phyloP scores from a whole-genome alignment of 441 rosid species.

The Jatropha podagrica region DNA sequence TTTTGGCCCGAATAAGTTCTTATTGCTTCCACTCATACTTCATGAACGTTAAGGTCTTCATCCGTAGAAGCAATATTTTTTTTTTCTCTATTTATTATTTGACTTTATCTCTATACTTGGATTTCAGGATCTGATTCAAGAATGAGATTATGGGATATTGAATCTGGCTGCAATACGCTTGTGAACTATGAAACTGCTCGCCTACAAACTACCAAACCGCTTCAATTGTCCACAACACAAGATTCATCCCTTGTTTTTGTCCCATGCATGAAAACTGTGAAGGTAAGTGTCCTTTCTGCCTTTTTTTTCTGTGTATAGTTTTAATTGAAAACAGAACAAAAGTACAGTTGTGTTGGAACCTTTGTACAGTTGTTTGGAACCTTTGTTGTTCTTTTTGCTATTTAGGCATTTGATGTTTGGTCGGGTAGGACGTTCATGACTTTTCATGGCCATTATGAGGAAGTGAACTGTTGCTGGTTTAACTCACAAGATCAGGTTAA shows the following conservation, averaged over 20 bases:
- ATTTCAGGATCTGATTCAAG: slow-evolving; percentile 89
- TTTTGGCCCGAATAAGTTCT: not conserved
- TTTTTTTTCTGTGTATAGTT: not conserved
- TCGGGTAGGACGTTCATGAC: slow-evolving; percentile 57
- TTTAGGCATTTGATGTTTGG: slow-evolving; percentile 81
- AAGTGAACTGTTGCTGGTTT: slow-evolving; percentile 78
- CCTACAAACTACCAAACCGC: slow-evolving; percentile 68
- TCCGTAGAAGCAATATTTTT: not conserved
- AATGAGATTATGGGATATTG: slow-evolving; percentile 86
- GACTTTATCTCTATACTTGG: slow-evolving; percentile 3
- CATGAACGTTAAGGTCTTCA: not conserved
- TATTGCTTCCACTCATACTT: not conserved
- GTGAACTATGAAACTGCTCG: slow-evolving; percentile 86
- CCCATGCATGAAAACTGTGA: slow-evolving; percentile 82
- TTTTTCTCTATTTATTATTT: not conserved
- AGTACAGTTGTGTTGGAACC: not conserved
- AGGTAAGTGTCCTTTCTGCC: slow-evolving; percentile 40
- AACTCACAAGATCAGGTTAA: slow-evolving; percentile 78
- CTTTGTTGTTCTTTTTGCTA: slow-evolving; percentile 22
- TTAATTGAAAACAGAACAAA: slow-evolving; percentile 3
- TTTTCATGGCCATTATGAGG: slow-evolving; percentile 78
- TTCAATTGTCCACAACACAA: slow-evolving; percentile 63
- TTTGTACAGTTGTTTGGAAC: slow-evolving; percentile 3
- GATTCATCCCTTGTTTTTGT: slow-evolving; percentile 76
- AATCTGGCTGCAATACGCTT: slow-evolving; percentile 90